phyloP scores from a whole-genome alignment of 352 stramenopile species.

The Thalassiosira exigua region DNA sequence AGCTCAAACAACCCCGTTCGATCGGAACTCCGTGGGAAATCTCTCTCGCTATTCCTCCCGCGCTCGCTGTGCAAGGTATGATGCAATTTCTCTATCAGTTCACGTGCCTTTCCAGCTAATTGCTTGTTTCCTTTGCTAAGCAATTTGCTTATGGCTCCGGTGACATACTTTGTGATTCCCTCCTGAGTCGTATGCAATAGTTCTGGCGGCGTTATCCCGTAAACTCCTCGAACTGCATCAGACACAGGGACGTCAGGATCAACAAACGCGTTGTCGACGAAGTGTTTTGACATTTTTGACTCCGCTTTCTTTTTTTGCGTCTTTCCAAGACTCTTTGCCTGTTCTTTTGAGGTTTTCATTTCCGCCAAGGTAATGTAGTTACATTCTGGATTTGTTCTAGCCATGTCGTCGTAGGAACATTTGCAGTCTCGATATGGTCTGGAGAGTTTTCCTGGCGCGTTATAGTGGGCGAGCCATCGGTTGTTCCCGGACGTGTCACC shows the following conservation, averaged over 20 bases:
- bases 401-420: slow-evolving; percentile 4
- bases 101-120: neutral
- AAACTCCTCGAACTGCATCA: neutral
- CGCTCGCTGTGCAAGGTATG: neutral
- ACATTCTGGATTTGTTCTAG: neutral
- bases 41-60: neutral
- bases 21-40: neutral
- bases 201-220: slow-evolving; percentile 20
- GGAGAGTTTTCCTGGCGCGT: neutral
- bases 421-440: slow-evolving; percentile 24
- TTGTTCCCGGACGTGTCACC: slow-evolving; percentile 35
- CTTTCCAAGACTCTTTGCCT: neutral
- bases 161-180: slow-evolving; percentile 15
- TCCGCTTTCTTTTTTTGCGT: too few relatives aligned
- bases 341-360: neutral
- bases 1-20: neutral
- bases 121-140: neutral
- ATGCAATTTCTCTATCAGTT: neutral
- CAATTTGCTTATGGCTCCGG: neutral
- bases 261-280: neutral
- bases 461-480: slow-evolving; percentile 8
- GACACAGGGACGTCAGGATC: neutral
- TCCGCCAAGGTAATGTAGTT: slow-evolving; percentile 2
- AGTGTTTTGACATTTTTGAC: slow-evolving; percentile 8
- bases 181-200: slow-evolving; percentile 18